Evolutionary conservation across 805 yeast genomes (phyloP).

Genomic region (Naumovozyma dairenensis): DNA sequence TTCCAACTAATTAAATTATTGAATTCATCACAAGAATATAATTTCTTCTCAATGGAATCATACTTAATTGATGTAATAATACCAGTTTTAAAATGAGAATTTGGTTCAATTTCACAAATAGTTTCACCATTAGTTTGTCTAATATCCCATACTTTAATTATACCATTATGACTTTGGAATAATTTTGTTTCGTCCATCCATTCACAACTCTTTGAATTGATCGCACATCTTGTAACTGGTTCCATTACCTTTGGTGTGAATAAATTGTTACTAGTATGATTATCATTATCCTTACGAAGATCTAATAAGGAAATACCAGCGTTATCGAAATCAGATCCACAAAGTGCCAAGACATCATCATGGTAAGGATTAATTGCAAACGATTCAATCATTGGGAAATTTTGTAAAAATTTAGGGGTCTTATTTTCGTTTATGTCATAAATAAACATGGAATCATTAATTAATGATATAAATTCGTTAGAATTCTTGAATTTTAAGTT

Average conservation of each 20-base stretch:
- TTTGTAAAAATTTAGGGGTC: constrained; percentile 18
- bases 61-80: constrained; percentile 13
- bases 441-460: constrained; percentile 59
- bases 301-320: constrained; percentile 73
- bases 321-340: constrained; percentile 48
- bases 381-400: constrained; percentile 17
- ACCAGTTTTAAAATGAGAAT: too few relatives aligned
- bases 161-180: constrained; percentile 14
- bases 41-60: constrained; percentile 2
- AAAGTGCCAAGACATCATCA: constrained; percentile 40
- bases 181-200: constrained; percentile 19
- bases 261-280: constrained; percentile 7
- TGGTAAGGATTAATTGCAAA: constrained; percentile 22
- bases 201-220: constrained; percentile 10
- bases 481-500: too few relatives aligned
- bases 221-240: constrained; percentile 7
- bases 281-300: constrained; percentile 35
- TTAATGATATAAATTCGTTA: constrained; percentile 45
- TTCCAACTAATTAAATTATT: constrained; percentile 18
- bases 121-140: constrained; percentile 16
- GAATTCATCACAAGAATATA: constrained; percentile 5
- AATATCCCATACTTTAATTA: constrained; percentile 22
- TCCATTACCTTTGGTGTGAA: constrained; percentile 15
- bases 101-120: constrained; percentile 12
- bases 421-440: constrained; percentile 59